Base-by-base conservation (phyloP, 2,329 filamentous ascomycete species). In the Fusarium sp. region DNA sequence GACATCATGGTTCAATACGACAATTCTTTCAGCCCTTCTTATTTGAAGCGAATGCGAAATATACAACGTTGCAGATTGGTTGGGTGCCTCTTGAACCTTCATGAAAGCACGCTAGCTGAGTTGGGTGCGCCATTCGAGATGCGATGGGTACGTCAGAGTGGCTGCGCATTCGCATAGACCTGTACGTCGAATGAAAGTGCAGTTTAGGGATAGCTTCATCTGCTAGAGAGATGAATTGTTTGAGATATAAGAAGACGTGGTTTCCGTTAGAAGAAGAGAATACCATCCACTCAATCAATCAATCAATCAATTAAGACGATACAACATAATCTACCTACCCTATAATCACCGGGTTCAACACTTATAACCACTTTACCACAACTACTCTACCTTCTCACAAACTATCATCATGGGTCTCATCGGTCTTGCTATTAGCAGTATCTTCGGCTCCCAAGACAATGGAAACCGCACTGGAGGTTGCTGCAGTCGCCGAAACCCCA, bases 41-140 rank as follows among this genome's bases (percentile, higher is more conserved):
- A 22, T 44, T 27, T 8, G 29, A 69, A 51, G 59, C 60, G 67
- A 68, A 24, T 58, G 64, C 49, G 61, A 60, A 27, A 52, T 29
- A n/a, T 52, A 30, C 18, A 44, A 27, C 20, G 34, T 47, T 30
- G n/a, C 15, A 52, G 34, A 61, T 66, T 70, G 53, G 60, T 12
- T 47, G 15, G 34, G 11, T 40, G 45, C 58, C 56, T 56, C 38
- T 29, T 10, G 11, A 55, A 38, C 42, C 42, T 38, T 51, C 34
- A 38, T 22, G 5, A 7, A 15, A 6, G 4, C 3, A 10, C 68
- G 56, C 73, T 64, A 75, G 59, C 72, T 53, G 12, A 29, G 47
- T 68, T 25, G 40, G 63, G 73, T 38, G 38, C 32, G 25, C 18
- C 45, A 66, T 75, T 75, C 73, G 72, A 75, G 49, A 56, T 57